These are phyloP conservation scores for Aspergillus saccharolyticus DNA, from an alignment of 495 filamentous ascomycete genomes.

Conservation along the genomic window DNA sequence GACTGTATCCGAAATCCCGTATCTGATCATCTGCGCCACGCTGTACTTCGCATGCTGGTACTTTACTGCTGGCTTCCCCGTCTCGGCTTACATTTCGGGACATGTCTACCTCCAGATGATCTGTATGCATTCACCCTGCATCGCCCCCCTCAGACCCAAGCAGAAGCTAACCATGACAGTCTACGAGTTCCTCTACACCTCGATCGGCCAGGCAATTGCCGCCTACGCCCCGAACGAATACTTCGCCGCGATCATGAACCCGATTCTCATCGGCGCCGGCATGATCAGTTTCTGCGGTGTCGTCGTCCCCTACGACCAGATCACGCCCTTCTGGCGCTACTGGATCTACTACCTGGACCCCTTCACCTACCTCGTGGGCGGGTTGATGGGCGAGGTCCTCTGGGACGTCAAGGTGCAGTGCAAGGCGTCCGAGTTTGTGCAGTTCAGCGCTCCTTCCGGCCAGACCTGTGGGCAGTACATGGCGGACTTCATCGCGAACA, in stretches of 20 bases:
- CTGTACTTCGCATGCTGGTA: conserved; percentile 58
- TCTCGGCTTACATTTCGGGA: conserved; percentile 37
- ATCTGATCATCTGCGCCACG: conserved; percentile 50
- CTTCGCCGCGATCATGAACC: conserved; percentile 50
- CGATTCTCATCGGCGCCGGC: conserved; percentile 44
- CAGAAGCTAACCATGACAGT: conserved; percentile 21
- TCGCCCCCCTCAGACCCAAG: neutral
- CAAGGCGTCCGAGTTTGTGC: conserved; percentile 49
- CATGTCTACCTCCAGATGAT: conserved; percentile 45
- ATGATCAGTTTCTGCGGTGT: conserved; percentile 53
- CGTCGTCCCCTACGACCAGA: conserved; percentile 46
- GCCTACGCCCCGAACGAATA: conserved; percentile 53
- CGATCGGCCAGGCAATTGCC: conserved; percentile 43
- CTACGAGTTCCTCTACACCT: conserved; percentile 45
- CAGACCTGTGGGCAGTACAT: conserved; percentile 68
- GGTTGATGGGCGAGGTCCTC: conserved; percentile 38
- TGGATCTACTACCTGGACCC: conserved; percentile 56
- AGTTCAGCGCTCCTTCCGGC: conserved; percentile 55
- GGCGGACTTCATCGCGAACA: conserved; percentile 41
- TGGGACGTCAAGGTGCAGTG: conserved; percentile 53
- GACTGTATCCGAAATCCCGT: conserved; percentile 56
- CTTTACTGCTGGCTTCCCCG: conserved; percentile 50
- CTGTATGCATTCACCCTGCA: conserved; percentile 29
- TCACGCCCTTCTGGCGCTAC: conserved; percentile 55
- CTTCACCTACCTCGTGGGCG: conserved; percentile 51